Conservation (phyloP, 176 grass and related monocot species). For the Lolium multiflorum region DNA sequence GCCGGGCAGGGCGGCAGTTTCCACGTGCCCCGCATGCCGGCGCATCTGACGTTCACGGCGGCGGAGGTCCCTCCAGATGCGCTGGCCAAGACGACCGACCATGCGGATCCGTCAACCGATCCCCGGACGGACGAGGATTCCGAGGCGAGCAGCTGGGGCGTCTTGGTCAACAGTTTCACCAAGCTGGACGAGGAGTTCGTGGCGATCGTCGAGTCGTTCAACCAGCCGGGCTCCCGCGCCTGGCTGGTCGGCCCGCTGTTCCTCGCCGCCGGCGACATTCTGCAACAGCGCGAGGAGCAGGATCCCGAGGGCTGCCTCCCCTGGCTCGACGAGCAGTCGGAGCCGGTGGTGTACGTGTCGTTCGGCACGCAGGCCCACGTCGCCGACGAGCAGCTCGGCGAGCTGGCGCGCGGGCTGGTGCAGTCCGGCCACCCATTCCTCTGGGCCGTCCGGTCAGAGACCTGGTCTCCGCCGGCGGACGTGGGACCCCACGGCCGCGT, state of each 20-base stretch:
- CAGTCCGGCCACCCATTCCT: neutral
- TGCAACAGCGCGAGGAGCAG: neutral
- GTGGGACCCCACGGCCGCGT: neutral
- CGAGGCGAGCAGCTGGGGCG: conserved; percentile 6
- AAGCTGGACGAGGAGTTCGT: neutral
- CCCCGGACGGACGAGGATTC: neutral
- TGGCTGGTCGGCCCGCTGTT: neutral
- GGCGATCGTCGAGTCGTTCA: neutral
- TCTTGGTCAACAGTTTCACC: neutral
- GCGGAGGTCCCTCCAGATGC: neutral
- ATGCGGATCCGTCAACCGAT: neutral
- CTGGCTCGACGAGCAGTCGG: neutral
- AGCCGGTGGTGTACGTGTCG: neutral
- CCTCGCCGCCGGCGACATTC: neutral
- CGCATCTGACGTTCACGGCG: neutral
- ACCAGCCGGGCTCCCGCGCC: neutral
- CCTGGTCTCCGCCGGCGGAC: neutral
- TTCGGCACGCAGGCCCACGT: conserved; percentile 14
- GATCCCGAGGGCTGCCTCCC: neutral
- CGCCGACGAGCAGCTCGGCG: neutral
- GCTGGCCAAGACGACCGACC: neutral
- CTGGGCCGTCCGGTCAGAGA: neutral
- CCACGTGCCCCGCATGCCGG: neutral
- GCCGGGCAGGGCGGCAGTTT: neutral
- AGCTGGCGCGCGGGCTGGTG: neutral